Evolutionary conservation across 2,329 filamentous ascomycete genomes (phyloP), one percentile per base, ranked within the genome.

Genomic region (Pseudohalonectria lignicola): DNA sequence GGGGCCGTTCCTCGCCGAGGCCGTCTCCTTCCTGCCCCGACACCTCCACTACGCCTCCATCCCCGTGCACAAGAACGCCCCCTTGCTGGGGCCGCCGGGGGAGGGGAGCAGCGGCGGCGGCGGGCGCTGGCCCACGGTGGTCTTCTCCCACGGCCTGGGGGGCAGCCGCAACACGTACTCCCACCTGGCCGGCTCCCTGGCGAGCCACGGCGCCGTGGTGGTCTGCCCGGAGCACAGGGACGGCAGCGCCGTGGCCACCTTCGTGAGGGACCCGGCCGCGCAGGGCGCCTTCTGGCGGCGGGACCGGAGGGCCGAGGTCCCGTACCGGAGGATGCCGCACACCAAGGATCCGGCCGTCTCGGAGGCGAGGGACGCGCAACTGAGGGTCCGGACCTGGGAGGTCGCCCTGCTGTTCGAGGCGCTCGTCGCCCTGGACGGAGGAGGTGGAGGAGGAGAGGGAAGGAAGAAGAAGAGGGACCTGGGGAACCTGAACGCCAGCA

Each of bases 101-200:
- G 50, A 62, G 10, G 60, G 64, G 4, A 51, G 63, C 4, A 59
- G 63, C 41, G 62, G 66, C 40, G n/a, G n/a, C n/a, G n/a, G n/a
- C n/a, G n/a, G n/a, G n/a, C 65, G 76, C 61, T 92, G 84, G 81
- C 86, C 86, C 0, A 82, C 86, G 1, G 78, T 86, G 64, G 67
- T 94, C 44, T 93, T 94, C 59, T 92, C 85, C 2, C 86, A 94
- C 53, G 86, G 86, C 1, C 67, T 94, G 1, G 86, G 83, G 28
- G 86, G 86, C 28, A 80, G 76, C 42, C 73, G 84, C 46, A 92
- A 92, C 50, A 77, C 84, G 10, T 94, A 94, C 61, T 90, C 84
- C n/a, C 81, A 88, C 51, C 62, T 93, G 18, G 80, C 74, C 15
- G 83, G 83, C 13, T 85, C 83, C 0, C 62, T 94, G 20, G 83